Evolutionary conservation across 371 early-diverging fungal species (phyloP), one percentile per base, ranked within the genome.

Genomic region (Saksenaea vasiformis): DNA sequence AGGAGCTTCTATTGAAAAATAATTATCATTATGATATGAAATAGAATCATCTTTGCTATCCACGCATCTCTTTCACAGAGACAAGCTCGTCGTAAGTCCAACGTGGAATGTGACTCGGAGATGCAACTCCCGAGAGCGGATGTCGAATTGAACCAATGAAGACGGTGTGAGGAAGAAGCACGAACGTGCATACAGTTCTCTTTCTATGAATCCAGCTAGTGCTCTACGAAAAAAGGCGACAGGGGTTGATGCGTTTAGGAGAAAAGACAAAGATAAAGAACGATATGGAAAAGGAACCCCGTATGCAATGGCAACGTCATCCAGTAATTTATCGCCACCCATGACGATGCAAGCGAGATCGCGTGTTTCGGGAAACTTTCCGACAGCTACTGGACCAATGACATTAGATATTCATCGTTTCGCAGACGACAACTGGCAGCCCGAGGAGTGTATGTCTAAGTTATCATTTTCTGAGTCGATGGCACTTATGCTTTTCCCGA

Each of bases 351-450:
- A 31, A 51, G 13, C 19, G 3, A 47, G 19, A 14, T 54, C 54
- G 19, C 54, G 54, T 15, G 53, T 41, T 13, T 55, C 60, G 31
- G 3, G 79, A 61, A 53, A 87, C 47, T 58, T 70, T 10, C 70
- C 70, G 7, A 27, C 62, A 11, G 11, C 66, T 2, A 22, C 53
- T 19, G 66, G 60, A 11, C 80, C 77, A n/a, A 69, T 80, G 28
- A 66, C 74, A 17, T 64, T 80, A 8, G 77, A 80, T 59, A 70
- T 80, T 15, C 80, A 80, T 70, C 68, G 77, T 17, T 80, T 80
- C 66, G 80, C 80, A 27, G 77, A 80, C 58, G 73, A 73, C 11
- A 77, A 68, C 31, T 54, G 77, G 31, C 76, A 80, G 24, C 77
- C 80, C n/a, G 71, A 77, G 65, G 80, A 80, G 43, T 70, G 80